Conservation (phyloP, 257 asterid genomes). For the Rubia yunnanensis region DNA sequence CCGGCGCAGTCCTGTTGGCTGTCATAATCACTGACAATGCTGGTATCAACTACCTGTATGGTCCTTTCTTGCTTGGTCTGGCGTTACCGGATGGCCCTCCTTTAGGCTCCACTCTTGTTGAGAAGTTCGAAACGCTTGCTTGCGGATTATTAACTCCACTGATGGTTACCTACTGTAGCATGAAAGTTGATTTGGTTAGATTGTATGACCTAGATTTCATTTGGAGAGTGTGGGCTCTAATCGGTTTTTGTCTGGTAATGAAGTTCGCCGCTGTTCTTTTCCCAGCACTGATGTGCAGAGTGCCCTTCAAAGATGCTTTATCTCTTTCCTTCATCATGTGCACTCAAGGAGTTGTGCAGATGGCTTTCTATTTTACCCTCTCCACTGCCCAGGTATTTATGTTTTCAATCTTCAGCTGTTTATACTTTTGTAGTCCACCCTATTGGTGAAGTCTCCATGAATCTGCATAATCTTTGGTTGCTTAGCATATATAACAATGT, state of each 20-base stretch:
- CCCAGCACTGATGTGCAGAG: conserved; percentile 50
- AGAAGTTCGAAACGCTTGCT: conserved; percentile 53
- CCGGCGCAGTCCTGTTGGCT: conserved; percentile 39
- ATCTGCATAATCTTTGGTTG: neutral
- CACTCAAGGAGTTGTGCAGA: conserved; percentile 75
- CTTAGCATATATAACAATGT: neutral
- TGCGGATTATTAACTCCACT: conserved; percentile 72
- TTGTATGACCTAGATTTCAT: conserved; percentile 44
- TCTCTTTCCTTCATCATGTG: conserved; percentile 66
- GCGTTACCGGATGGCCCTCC: conserved; percentile 92
- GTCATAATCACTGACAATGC: conserved; percentile 53
- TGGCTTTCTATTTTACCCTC: conserved; percentile 47
- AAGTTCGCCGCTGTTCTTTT: conserved; percentile 37
- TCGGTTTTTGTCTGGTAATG: conserved; percentile 17
- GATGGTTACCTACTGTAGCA: conserved; percentile 61
- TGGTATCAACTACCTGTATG: conserved; percentile 60
- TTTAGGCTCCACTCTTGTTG: conserved; percentile 68
- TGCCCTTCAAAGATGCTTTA: conserved; percentile 63
- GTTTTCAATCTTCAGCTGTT: neutral
- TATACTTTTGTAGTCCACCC: neutral
- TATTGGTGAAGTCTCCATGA: neutral
- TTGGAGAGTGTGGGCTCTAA: conserved; percentile 21
- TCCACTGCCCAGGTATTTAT: conserved; percentile 20
- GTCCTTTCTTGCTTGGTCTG: conserved; percentile 74
- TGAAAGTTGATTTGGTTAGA: conserved; percentile 49